Base-by-base conservation (phyloP, 2,329 filamentous ascomycete species). In the Pseudogymnoascus sp. region DNA sequence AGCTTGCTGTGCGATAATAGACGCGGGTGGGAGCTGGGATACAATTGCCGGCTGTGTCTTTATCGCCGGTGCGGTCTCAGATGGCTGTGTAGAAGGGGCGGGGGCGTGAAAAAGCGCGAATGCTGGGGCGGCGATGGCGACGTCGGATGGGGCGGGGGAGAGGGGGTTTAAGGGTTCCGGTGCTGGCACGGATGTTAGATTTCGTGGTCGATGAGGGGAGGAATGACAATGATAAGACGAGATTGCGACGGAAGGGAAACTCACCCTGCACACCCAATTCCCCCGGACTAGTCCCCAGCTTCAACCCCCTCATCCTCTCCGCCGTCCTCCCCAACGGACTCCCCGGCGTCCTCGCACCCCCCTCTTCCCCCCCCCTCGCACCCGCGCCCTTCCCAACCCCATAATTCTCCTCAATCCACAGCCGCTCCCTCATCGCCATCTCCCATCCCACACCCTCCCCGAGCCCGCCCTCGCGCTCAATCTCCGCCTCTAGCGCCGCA, bases 331-430 rank as follows among this genome's bases (percentile, higher is more conserved):
- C 83, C n/a, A 85, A 82, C 14, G 84, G 79, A 5, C 87, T 81
- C 30, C 83, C 83, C 28, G 87, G 84, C 32, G 85, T 82, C 43
- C 79, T 76, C 2, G 83, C 87, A 60, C 83, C 87, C 74, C 69
- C 65, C 62, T 65, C 70, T 70, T 73, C 67, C 6, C 73, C 70
- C 18, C 65, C 62, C 7, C 66, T 37, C 18, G 64, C 35, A 59
- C 60, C 66, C 57, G 67, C 54, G 1, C 66, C 64, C 60, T 47
- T 7, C 64, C 62, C 72, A 61, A 72, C 67, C 1, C 70, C 69
- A 72, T 96, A 96, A 67, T 91, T 90, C 54, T 86, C 79, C 69
- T 90, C 83, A 59, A 96, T 91, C 91, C 91, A 96, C 67, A 89
- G 82, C 70, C 86, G 89, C 73, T 96, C 91, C 62, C 90, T 84